These are phyloP conservation scores for Cyberlindnera euphorbiiphila DNA, from an alignment of 805 yeast genomes.

Conservation along the genomic window DNA sequence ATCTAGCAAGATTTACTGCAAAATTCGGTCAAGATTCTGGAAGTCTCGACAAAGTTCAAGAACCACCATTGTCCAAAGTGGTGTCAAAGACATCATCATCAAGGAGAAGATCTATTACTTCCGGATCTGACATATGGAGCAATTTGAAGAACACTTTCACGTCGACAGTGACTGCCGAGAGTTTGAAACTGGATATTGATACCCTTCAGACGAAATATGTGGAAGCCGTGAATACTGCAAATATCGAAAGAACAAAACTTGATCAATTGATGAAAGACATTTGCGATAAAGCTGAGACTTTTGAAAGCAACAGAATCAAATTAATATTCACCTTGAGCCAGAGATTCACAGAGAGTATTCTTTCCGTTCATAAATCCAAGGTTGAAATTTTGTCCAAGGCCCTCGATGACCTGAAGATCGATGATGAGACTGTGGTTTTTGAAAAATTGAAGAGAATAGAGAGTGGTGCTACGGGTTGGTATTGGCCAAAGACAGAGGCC, in stretches of 20 bases:
- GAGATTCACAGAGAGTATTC: slow-evolving; percentile 11
- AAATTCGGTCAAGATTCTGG: slow-evolving; percentile 8
- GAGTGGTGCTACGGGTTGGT: slow-evolving; percentile 19
- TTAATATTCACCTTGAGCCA: slow-evolving; percentile 14
- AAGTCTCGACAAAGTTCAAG: too few species aligned
- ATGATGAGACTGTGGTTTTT: slow-evolving; percentile 7
- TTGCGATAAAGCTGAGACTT: slow-evolving; percentile 15
- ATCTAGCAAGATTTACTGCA: slow-evolving; percentile 24
- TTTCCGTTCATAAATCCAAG: slow-evolving; percentile 7
- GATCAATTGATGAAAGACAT: slow-evolving; percentile 13
- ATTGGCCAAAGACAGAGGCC: slow-evolving; percentile 24
- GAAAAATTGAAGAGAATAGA: slow-evolving; percentile 12
- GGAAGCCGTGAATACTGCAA: slow-evolving; percentile 6
- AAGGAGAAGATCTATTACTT: slow-evolving; percentile 1
- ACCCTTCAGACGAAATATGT: slow-evolving; percentile 9
- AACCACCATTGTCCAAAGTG: too few species aligned
- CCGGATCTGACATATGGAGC: slow-evolving; percentile 17
- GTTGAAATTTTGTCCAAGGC: slow-evolving; percentile 1
- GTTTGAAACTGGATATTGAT: slow-evolving; percentile 13
- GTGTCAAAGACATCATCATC: neutral
- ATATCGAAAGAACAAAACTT: slow-evolving; percentile 7
- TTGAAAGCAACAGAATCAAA: slow-evolving; percentile 19
- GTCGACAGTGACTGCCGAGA: slow-evolving; percentile 4
- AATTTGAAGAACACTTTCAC: slow-evolving; percentile 18
- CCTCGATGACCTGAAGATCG: neutral